Evolutionary conservation across 2,329 filamentous ascomycete genomes (phyloP), one percentile per base, ranked within the genome.

Genomic region (Colletotrichum aenigma): DNA sequence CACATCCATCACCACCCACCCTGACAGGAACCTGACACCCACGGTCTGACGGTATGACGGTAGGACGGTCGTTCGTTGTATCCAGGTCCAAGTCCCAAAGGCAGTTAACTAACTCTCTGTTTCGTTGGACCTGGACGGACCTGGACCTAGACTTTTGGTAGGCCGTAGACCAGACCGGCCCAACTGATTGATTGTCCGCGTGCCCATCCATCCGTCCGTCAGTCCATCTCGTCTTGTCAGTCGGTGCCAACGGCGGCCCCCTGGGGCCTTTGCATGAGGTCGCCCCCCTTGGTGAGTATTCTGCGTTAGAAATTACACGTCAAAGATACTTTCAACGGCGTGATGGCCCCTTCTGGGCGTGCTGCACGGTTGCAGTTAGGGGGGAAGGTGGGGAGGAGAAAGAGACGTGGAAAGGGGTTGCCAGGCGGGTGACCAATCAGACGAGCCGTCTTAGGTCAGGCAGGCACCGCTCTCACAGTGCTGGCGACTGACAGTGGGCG

Each of bases 261-360:
- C 73, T 28, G 36, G 56, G 56, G 55, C 34, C 34, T 75, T 34
- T 30, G 70, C 73, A 75, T 68, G 38, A 73, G 69, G 16, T 61
- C 24, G 38, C 28, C 61, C 72, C 68, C 68, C 38, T 48, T 67
- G 55, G 55, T 13, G 24, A 30, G 64, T 73, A 68, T 64, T 60
- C 48, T 36, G 64, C 73, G 55, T 72, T 68, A 26, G 56, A 71
- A 64, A 73, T 75, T 73, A 13, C 70, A 68, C 28, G 34, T 72
- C 64, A 56, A 75, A 75, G 64, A 75, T 75, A 68, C 69, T 73
- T 75, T 75, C 69, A 75, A 73, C 73, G 73, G 73, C 72, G 61
- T 66, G 61, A 71, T 62, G 61, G 72, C 72, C 72, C 28, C 34
- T 61, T 75, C 72, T 66, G 68, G 68, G 72, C 64, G 43, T 28